Percentiles rank a stretch among this genome's conserved stretches.
Evolutionary conservation across 805 yeast species (phyloP).

Genomic region (Nakazawaea peltata): DNA sequence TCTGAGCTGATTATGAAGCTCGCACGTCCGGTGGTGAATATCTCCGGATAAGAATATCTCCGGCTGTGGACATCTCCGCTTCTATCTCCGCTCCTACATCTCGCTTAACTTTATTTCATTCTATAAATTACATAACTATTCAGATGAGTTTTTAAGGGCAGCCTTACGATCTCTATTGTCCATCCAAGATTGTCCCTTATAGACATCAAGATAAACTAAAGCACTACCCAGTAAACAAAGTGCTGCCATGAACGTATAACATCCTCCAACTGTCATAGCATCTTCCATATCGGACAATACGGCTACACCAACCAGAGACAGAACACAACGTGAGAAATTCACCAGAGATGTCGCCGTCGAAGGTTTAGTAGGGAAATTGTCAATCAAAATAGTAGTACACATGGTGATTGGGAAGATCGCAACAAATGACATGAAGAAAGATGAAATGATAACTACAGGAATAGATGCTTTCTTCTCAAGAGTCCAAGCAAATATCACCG

Average conservation of each 20-base stretch:
- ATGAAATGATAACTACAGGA: conserved; percentile 44
- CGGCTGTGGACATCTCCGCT: too few relatives aligned
- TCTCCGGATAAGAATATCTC: too few relatives aligned
- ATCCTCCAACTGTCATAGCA: conserved; percentile 57
- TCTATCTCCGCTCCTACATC: too few relatives aligned
- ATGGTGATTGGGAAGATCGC: conserved; percentile 44
- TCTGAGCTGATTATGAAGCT: too few relatives aligned
- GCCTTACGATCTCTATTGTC: too few relatives aligned
- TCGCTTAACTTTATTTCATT: too few relatives aligned
- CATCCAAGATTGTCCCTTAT: conserved; percentile 8
- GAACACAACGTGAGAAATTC: conserved; percentile 54
- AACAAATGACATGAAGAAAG: conserved; percentile 44
- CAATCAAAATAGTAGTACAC: conserved; percentile 57
- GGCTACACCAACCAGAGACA: conserved; percentile 57
- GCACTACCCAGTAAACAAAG: conserved; percentile 21
- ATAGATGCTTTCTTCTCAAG: conserved; percentile 33
- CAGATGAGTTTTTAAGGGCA: too few relatives aligned
- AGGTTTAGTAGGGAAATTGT: conserved; percentile 52
- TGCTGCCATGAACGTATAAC: conserved; percentile 53
- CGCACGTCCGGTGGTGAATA: too few relatives aligned
- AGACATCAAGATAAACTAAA: conserved; percentile 7
- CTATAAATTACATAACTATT: too few relatives aligned
- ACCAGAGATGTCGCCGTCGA: conserved; percentile 62
- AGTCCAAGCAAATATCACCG: conserved; percentile 61
- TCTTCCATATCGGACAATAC: conserved; percentile 46